Percentiles rank a stretch among this genome's conserved stretches.
Evolutionary conservation across 1,284 basidiomycete species (phyloP).

Genomic region (Tylopilus sp.): DNA sequence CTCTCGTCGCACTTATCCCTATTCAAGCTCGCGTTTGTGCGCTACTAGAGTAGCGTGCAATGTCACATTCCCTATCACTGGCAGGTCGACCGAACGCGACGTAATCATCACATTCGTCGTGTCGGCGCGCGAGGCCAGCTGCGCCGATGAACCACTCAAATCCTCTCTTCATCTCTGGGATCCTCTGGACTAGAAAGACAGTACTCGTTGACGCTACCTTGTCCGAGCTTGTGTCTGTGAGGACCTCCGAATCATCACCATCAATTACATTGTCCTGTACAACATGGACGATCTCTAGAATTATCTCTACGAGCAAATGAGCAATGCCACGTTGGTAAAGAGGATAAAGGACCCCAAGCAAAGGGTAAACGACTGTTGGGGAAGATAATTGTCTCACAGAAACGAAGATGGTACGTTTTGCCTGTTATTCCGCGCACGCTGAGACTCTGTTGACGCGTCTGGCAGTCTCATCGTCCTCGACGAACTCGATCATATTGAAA

Average conservation of each 20-base stretch:
- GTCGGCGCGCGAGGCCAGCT: slow-evolving; percentile 42
- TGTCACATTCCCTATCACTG: slow-evolving; percentile 60
- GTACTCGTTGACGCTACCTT: slow-evolving; percentile 79
- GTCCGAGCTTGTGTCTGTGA: too few species aligned
- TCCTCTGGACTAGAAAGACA: slow-evolving; percentile 87
- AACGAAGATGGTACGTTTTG: slow-evolving; percentile 65
- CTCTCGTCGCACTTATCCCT: slow-evolving; percentile 64
- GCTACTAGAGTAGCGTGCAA: slow-evolving; percentile 78
- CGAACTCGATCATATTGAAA: slow-evolving; percentile 81
- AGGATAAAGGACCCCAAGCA: slow-evolving; percentile 51
- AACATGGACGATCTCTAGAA: slow-evolving; percentile 78
- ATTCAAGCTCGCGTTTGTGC: slow-evolving; percentile 74
- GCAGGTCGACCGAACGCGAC: slow-evolving; percentile 71
- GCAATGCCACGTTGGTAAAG: slow-evolving; percentile 46
- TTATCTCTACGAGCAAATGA: slow-evolving; percentile 69
- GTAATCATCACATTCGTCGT: slow-evolving; percentile 68
- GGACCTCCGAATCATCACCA: slow-evolving; percentile 62
- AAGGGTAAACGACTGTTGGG: slow-evolving; percentile 57
- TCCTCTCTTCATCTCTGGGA: slow-evolving; percentile 80
- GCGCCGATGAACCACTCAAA: slow-evolving; percentile 44
- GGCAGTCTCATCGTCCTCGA: slow-evolving; percentile 79
- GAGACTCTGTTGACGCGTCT: slow-evolving; percentile 4
- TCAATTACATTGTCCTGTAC: slow-evolving; percentile 85
- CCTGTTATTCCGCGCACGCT: slow-evolving; percentile 1
- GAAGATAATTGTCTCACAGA: slow-evolving; percentile 47